A percentile compares a stretch with the other conserved stretches of the same genome.
phyloP scores from a whole-genome alignment of 306 rosid genomes.

The Trifolium fragiferum region DNA sequence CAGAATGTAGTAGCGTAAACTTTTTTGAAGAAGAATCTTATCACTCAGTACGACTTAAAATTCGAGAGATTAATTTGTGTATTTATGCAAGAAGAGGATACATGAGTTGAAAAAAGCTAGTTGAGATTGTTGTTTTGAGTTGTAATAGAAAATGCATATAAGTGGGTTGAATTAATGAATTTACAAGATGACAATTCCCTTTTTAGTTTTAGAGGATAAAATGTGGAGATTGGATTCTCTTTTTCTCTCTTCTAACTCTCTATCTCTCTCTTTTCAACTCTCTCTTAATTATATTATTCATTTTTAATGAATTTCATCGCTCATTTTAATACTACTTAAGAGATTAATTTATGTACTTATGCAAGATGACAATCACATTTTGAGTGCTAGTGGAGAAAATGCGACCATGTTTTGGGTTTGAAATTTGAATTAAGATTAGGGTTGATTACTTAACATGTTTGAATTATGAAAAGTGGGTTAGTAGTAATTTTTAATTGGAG shows the following conservation, averaged over 20 bases:
- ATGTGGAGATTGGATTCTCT: neutral
- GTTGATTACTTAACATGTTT: slow-evolving; percentile 30
- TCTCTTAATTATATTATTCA: too few species aligned
- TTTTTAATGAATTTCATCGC: too few species aligned
- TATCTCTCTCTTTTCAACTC: too few species aligned
- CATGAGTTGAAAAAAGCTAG: too few species aligned
- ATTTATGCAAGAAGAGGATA: too few species aligned
- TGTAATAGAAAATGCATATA: neutral
- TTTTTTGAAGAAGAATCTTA: too few species aligned
- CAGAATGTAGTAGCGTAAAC: too few species aligned
- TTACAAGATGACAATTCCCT: neutral
- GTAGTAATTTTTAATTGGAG: neutral
- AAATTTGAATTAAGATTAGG: slow-evolving; percentile 17
- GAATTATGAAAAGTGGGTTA: neutral
- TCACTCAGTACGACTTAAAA: too few species aligned
- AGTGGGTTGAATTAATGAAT: neutral
- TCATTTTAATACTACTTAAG: too few species aligned
- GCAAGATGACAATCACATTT: neutral
- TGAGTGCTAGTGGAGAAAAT: slow-evolving; percentile 7
- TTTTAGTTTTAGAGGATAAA: slow-evolving; percentile 4
- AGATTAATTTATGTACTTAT: too few species aligned
- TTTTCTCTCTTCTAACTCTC: too few species aligned
- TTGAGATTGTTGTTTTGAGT: neutral
- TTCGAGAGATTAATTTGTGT: too few species aligned
- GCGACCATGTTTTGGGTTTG: slow-evolving; percentile 3